These are phyloP conservation scores for Nemania sp. DNA, from an alignment of 2,329 filamentous ascomycete genomes.

Conservation along the genomic window DNA sequence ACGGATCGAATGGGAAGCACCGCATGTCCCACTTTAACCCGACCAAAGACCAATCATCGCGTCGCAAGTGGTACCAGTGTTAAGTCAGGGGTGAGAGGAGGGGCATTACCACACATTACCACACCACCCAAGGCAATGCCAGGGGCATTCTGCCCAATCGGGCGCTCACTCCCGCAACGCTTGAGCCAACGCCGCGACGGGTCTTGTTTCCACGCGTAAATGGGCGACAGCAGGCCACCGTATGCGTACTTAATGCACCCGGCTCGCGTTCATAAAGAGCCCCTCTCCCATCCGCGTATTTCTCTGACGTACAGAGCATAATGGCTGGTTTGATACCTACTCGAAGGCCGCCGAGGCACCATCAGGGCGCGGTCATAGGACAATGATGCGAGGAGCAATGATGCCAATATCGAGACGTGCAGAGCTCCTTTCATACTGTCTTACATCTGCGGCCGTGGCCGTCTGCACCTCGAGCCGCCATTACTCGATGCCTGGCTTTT, in stretches of 20 bases:
- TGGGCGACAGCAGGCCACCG: conserved; percentile 25
- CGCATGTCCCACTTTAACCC: not conserved
- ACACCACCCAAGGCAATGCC: not conserved
- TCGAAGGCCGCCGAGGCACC: no score
- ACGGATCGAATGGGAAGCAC: not conserved
- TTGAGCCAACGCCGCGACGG: conserved; percentile 17
- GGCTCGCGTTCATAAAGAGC: conserved; percentile 38
- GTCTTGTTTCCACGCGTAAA: conserved; percentile 37
- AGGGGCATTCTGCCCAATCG: conserved; percentile 8
- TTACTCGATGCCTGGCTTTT: conserved; percentile 9
- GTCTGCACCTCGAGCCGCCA: not conserved
- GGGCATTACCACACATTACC: not conserved
- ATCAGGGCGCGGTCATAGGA: no score
- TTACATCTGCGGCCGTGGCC: conserved; percentile 14
- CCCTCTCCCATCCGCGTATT: not conserved
- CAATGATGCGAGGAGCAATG: no score
- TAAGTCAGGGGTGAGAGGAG: conserved; percentile 3
- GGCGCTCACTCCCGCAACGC: conserved; percentile 11
- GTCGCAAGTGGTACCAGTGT: conserved; percentile 30
- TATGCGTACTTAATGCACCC: conserved; percentile 10
- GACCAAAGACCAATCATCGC: conserved; percentile 35
- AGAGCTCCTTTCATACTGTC: no score
- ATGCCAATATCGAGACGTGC: conserved; percentile 18
- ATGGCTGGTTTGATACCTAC: no score
- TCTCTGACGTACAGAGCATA: no score